These are phyloP conservation scores for Suillus subluteus DNA, from an alignment of 768 basidiomycete genomes.

Conservation along the genomic window DNA sequence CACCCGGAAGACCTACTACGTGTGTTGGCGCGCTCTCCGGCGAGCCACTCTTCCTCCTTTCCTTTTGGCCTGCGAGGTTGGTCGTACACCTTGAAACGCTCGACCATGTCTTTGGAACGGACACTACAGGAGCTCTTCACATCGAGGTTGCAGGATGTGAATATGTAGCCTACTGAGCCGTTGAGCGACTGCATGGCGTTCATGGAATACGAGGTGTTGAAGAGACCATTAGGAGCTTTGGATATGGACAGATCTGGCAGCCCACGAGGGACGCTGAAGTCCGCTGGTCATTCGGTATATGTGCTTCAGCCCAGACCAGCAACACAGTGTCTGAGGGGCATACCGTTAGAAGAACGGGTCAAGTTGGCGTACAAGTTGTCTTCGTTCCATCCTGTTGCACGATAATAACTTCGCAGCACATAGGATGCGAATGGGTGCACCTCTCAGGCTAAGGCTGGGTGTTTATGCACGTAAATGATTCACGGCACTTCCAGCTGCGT, in stretches of 20 bases:
- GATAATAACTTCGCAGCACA: constrained; percentile 88
- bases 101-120: constrained; percentile 86
- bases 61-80: constrained; percentile 79
- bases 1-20: constrained; percentile 55
- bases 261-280: constrained; percentile 86
- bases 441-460: background rate
- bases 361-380: constrained; percentile 92
- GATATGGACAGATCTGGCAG: constrained; percentile 79
- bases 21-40: constrained; percentile 77
- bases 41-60: constrained; percentile 80
- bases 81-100: constrained; percentile 84
- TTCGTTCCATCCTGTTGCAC: constrained; percentile 95
- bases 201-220: constrained; percentile 91
- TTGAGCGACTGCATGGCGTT: constrained; percentile 92
- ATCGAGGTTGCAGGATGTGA: constrained; percentile 83
- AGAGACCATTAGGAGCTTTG: constrained; percentile 86
- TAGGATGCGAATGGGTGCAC: constrained; percentile 91
- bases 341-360: constrained; percentile 88
- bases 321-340: constrained; percentile 20
- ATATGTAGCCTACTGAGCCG: constrained; percentile 92
- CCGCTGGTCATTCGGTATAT: constrained; percentile 52
- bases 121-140: constrained; percentile 71
- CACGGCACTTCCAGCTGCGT: no score
- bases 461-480: background rate
- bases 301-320: constrained; percentile 11